Percentiles rank a stretch among this genome's conserved stretches.
Evolutionary conservation across 495 filamentous ascomycete genomes (phyloP).

Genomic region (Hamigera avellanea): DNA sequence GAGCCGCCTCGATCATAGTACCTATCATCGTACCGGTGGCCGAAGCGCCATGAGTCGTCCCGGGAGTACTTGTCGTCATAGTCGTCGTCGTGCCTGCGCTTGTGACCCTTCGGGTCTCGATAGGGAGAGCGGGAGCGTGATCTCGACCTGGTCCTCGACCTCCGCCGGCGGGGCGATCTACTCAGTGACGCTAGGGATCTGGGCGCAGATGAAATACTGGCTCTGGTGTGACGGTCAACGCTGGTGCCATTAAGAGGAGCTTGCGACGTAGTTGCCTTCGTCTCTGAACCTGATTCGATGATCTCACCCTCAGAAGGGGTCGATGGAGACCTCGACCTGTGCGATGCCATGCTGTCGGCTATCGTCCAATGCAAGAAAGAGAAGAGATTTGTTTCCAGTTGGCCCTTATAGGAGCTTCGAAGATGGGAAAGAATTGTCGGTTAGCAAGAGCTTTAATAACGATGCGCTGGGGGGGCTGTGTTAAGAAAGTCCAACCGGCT

Average conservation of each 20-base stretch:
- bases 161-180: constrained; percentile 28
- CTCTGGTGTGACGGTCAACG: constrained; percentile 66
- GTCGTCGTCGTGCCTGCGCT: constrained; percentile 59
- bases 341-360: constrained; percentile 22
- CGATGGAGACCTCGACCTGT: constrained; percentile 34
- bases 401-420: constrained; percentile 22
- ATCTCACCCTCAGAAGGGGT: constrained; percentile 75
- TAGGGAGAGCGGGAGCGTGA: constrained; percentile 32
- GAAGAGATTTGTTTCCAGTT: constrained; percentile 5
- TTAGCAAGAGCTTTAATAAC: constrained; percentile 16
- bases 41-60: constrained; percentile 35
- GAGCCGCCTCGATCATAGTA: constrained; percentile 16
- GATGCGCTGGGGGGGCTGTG: constrained; percentile 7
- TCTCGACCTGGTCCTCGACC: constrained; percentile 26
- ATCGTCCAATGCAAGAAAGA: constrained; percentile 3
- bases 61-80: constrained; percentile 35
- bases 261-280: constrained; percentile 66
- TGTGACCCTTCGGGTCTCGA: constrained; percentile 44
- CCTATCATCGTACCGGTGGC: constrained; percentile 24
- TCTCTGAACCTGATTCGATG: constrained; percentile 58
- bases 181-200: constrained; percentile 35
- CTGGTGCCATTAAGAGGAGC: constrained; percentile 60
- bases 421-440: constrained; percentile 12
- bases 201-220: constrained; percentile 33
- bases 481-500: constrained; percentile 40